phyloP scores from a whole-genome alignment of 1,139 yeast species.

The Taphrina communis region DNA sequence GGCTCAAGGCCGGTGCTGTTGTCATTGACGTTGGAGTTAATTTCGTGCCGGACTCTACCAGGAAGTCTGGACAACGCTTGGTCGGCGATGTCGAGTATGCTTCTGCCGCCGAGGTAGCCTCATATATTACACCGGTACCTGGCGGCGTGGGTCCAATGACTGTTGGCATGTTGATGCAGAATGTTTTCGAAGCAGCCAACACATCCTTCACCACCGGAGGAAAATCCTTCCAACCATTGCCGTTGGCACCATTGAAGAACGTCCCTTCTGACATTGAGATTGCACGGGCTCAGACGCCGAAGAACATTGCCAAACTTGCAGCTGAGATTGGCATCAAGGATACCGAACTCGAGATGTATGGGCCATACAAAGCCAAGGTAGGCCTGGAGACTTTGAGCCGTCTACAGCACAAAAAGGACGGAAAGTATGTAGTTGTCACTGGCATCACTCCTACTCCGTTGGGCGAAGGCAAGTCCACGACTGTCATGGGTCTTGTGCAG shows the following conservation, averaged over 20 bases:
- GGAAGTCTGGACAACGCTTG: slow-evolving; percentile 80
- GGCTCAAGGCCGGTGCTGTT: slow-evolving; percentile 83
- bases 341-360: slow-evolving; percentile 86
- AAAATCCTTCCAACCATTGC: slow-evolving; percentile 60
- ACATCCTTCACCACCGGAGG: slow-evolving; percentile 49
- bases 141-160: slow-evolving; percentile 99
- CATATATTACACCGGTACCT: slow-evolving; percentile 91
- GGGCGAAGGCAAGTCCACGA: slow-evolving; percentile 98
- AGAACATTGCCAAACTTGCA: slow-evolving; percentile 81
- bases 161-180: slow-evolving; percentile 90
- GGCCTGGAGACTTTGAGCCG: slow-evolving; percentile 75
- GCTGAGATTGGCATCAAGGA: slow-evolving; percentile 81
- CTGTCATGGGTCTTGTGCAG: slow-evolving; percentile 95
- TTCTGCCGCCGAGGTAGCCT: slow-evolving; percentile 68
- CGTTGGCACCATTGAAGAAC: slow-evolving; percentile 69
- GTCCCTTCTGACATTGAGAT: slow-evolving; percentile 95
- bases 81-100: slow-evolving; percentile 94
- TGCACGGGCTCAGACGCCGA: slow-evolving; percentile 87
- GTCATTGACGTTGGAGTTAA: slow-evolving; percentile 98
- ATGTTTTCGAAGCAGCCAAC: slow-evolving; percentile 83
- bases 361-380: slow-evolving; percentile 91
- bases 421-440: slow-evolving; percentile 89
- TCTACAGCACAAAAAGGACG: slow-evolving; percentile 69
- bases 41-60: slow-evolving; percentile 74
- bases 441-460: slow-evolving; percentile 99